Percentiles rank a stretch among this genome's conserved stretches.
Evolutionary conservation across 257 asterid species (phyloP).

Genomic region (Oldenlandia corymbosa): DNA sequence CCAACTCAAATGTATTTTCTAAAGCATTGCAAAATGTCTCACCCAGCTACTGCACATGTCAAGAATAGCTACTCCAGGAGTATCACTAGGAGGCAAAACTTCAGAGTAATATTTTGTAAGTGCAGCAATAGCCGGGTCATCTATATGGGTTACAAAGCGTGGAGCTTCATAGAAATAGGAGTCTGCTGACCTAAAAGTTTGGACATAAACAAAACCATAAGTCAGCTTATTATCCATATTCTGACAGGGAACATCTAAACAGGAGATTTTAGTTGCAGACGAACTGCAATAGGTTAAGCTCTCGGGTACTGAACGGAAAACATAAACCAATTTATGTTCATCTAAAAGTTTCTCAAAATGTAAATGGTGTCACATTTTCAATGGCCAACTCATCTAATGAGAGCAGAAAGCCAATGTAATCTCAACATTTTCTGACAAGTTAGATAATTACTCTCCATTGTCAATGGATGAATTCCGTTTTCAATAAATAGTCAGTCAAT

Average conservation of each 20-base stretch:
- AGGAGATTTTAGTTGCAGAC: background rate
- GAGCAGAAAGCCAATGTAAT: background rate
- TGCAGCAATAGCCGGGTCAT: conserved; percentile 91
- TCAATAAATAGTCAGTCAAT: background rate
- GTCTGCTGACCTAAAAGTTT: conserved; percentile 65
- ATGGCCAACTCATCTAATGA: background rate
- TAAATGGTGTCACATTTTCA: background rate
- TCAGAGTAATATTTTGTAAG: conserved; percentile 70
- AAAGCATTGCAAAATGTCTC: conserved; percentile 19
- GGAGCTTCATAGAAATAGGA: conserved; percentile 77
- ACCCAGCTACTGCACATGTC: conserved; percentile 99
- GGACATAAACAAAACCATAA: conserved; percentile 4
- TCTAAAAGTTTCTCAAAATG: background rate
- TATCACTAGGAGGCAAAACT: conserved; percentile 65
- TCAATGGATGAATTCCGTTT: background rate
- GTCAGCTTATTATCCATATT: background rate
- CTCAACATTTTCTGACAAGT: background rate
- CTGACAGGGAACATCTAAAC: background rate
- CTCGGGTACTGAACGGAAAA: background rate
- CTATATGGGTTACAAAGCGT: conserved; percentile 91
- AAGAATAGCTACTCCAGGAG: conserved; percentile 82
- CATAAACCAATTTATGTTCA: background rate
- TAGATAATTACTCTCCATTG: background rate
- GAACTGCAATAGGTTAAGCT: background rate
- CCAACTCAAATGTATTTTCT: conserved; percentile 1